Base-by-base conservation (phyloP, 2,329 filamentous ascomycete genomes). In the Cercospora zeae-maydis region DNA sequence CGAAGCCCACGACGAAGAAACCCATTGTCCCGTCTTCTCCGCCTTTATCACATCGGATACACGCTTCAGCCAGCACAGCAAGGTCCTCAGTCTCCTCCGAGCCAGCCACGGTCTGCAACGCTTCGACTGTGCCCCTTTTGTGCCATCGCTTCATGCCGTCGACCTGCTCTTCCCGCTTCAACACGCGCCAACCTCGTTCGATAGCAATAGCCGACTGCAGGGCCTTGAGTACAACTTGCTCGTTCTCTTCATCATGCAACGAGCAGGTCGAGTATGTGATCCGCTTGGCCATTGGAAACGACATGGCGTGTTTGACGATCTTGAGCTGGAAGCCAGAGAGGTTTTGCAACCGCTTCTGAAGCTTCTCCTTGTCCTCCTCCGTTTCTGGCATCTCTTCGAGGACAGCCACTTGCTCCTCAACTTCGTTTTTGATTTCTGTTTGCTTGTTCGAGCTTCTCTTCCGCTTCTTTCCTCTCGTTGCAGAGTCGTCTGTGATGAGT, bases 221-320 rank as follows among this genome's bases (percentile, higher is more conserved):
- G 0, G 91, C 89, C 52, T 84, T 82, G 61, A 88, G 77, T 0
- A 97, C 92, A 0, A 98, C 93, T 1, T 83, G 78, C 76, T 99
- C 95, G 71, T 99, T 98, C 75, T 99, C 95, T 67, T 90, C 85
- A 0, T 86, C 84, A 74, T 98, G 88, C 2, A 96, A 80, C 0
- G 93, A 98, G 75, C 95, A 99, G 0, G 95, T 98, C 34, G 92
- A 96, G 75, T 98, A 99, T 0, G 91, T 93, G 47, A 98, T 87
- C 67, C 86, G 88, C 11, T 75, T 82, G 0, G 91, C 92, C 1
- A 83, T 81, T 0, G 92, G 88, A 70, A 98, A 99, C 21, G 80
- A 77, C 77, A 98, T 88, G 0, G 95, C 93, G 74, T 97, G 95
- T 52, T 89, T 82, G 2, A 99, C 80, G 10, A 98, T 85, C 27